phyloP scores from a whole-genome alignment of 352 stramenopile genomes.

The Phytophthora kernoviae region DNA sequence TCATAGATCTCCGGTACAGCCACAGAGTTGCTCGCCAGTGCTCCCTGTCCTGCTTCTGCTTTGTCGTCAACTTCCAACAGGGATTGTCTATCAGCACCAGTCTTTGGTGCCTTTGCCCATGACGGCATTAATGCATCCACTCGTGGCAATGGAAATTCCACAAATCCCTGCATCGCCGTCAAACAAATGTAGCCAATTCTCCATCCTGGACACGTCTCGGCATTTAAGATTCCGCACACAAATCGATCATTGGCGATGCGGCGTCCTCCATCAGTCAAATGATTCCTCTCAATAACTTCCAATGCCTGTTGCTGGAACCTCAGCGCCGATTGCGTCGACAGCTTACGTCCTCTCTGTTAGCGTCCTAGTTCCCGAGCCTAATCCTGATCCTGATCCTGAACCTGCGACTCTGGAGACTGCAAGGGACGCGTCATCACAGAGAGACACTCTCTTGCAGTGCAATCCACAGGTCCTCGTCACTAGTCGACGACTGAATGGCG shows the following conservation, averaged over 20 bases:
- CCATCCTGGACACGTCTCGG: conserved; percentile 74
- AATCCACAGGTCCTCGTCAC: conserved; percentile 83
- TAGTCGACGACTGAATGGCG: conserved; percentile 57
- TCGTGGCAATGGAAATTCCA: conserved; percentile 73
- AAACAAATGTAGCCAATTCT: conserved; percentile 80
- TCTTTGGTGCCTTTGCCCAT: conserved; percentile 32
- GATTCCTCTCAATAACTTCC: conserved; percentile 51
- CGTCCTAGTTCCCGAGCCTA: conserved; percentile 8
- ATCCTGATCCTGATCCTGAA: neutral
- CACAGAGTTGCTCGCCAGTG: conserved; percentile 25
- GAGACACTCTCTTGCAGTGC: conserved; percentile 75
- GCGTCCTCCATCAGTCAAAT: conserved; percentile 59
- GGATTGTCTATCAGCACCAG: conserved; percentile 9
- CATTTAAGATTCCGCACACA: conserved; percentile 72
- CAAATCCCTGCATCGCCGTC: conserved; percentile 78
- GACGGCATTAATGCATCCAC: conserved; percentile 64
- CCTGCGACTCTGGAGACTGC: conserved; percentile 38
- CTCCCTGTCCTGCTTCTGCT: conserved; percentile 7
- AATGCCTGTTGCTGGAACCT: conserved; percentile 46
- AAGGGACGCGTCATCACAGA: conserved; percentile 76
- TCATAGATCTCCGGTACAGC: conserved; percentile 82
- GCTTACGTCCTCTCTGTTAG: conserved; percentile 41
- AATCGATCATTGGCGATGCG: conserved; percentile 68
- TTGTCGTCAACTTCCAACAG: conserved; percentile 24
- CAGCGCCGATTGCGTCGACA: conserved; percentile 33